These are phyloP conservation scores for Nicotiana obtusifolia DNA, from an alignment of 257 asterid species.

Conservation along the genomic window DNA sequence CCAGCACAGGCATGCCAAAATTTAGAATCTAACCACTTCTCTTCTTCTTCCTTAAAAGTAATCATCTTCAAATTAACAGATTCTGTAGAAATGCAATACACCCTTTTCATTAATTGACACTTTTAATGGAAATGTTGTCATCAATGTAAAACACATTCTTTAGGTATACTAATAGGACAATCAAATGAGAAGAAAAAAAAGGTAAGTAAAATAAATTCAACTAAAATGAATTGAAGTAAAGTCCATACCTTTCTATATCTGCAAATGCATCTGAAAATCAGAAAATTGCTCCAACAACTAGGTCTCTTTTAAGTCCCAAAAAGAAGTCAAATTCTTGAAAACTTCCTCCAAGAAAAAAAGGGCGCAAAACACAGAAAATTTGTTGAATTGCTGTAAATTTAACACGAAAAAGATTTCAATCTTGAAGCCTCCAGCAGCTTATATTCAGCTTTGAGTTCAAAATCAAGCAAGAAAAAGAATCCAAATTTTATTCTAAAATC, in stretches of 20 bases:
- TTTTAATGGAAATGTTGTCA: conserved; percentile 16
- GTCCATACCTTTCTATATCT: conserved; percentile 30
- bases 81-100: background rate
- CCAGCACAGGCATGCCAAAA: conserved; percentile 99
- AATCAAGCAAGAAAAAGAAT: background rate
- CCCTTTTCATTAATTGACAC: conserved; percentile 1
- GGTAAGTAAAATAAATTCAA: conserved; percentile 1
- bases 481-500: background rate
- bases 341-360: background rate
- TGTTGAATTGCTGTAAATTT: conserved; percentile 9
- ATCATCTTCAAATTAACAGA: conserved; percentile 28
- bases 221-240: background rate
- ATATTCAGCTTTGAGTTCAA: background rate
- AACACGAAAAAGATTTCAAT: background rate
- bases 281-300: background rate
- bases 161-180: background rate
- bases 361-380: conserved; percentile 9
- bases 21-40: conserved; percentile 67
- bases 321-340: background rate
- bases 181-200: conserved; percentile 5
- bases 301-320: too few relatives aligned
- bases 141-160: background rate
- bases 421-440: background rate
- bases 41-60: conserved; percentile 59
- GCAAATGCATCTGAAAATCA: background rate